Evolutionary conservation across 805 yeast genomes (phyloP), one percentile per base, ranked within the genome.

Genomic region (Zygosaccharomyces gambellarensis): DNA sequence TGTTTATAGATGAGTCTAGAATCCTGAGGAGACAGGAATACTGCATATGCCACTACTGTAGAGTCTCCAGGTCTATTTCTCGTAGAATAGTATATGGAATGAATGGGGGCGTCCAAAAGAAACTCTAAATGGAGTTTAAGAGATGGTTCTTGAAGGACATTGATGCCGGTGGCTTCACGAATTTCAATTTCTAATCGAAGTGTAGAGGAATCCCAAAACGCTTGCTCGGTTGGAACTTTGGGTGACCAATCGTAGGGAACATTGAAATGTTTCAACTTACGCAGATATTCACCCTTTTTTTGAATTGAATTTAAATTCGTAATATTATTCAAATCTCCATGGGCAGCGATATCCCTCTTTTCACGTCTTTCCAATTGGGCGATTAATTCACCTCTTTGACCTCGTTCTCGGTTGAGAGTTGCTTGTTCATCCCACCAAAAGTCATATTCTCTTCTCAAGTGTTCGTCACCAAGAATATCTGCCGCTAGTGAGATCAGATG

Each of bases 221-320:
- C 45, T 36, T 51, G 53, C 14, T 19, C 29, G 4, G 45, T 29
- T 5, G 39, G 12, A 11, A 41, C 10, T 5, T 17, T 14, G 27
- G 34, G 17, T 9, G 45, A 31, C 69, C 69, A 64, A 47, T 63
- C 57, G 36, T 60, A 58, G 1, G 59, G 52, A n/a, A 48, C 30
- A 10, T 52, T 49, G 42, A 64, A 64, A 40, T 64, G 62, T 36
- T 60, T 61, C 23, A 58, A 34, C 31, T 62, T 63, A n/a, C 69
- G 54, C 32, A 65, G 49, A 11, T 28, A 36, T 38, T 60, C 58
- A 3, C 68, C 67, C 36, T 63, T 59, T n/a, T 52, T 49, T 43
- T 64, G 62, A 10, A 59, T 48, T 3, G 43, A 30, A 12, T 43
- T 11, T 2, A 56, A 9, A n/a, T 55, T 49, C 4, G 31, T n/a